These are phyloP conservation scores for Ascoidea asiatica DNA, from an alignment of 805 yeast genomes.

Conservation along the genomic window DNA sequence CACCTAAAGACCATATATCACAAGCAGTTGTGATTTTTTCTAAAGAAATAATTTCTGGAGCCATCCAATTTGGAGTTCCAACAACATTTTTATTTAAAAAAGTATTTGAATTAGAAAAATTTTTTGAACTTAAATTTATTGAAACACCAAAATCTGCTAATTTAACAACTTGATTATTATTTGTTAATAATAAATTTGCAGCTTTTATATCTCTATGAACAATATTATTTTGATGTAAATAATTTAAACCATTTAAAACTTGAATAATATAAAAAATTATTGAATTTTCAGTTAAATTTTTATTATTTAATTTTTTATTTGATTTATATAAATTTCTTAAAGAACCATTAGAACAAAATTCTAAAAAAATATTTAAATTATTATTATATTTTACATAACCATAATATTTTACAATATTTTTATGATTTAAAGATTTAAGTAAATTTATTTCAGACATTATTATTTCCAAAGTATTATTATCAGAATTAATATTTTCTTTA, in stretches of 20 bases:
- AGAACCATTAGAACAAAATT: constrained; percentile 64
- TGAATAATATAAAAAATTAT: constrained; percentile 63
- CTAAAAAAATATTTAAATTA: constrained; percentile 65
- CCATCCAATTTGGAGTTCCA: constrained; percentile 99
- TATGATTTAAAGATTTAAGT: constrained; percentile 71
- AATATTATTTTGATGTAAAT: constrained; percentile 61
- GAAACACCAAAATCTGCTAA: constrained; percentile 84
- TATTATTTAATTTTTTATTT: not conserved
- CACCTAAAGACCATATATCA: constrained; percentile 90
- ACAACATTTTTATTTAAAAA: constrained; percentile 51
- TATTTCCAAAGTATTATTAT: constrained; percentile 4
- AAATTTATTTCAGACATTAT: constrained; percentile 49
- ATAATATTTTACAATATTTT: constrained; percentile 80
- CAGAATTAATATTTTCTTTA: constrained; percentile 1
- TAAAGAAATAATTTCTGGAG: constrained; percentile 83
- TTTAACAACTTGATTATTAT: constrained; percentile 73
- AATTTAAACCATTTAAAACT: constrained; percentile 60
- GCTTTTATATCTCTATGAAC: constrained; percentile 85
- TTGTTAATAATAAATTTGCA: constrained; percentile 53
- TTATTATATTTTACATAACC: constrained; percentile 74
- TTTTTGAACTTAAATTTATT: constrained; percentile 46
- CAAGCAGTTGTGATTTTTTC: constrained; percentile 81
- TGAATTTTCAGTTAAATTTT: constrained; percentile 53
- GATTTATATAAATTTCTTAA: constrained; percentile 18
- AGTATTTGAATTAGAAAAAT: constrained; percentile 25